phyloP scores from a whole-genome alignment of 257 asterid species.

The Scutellaria minor region DNA sequence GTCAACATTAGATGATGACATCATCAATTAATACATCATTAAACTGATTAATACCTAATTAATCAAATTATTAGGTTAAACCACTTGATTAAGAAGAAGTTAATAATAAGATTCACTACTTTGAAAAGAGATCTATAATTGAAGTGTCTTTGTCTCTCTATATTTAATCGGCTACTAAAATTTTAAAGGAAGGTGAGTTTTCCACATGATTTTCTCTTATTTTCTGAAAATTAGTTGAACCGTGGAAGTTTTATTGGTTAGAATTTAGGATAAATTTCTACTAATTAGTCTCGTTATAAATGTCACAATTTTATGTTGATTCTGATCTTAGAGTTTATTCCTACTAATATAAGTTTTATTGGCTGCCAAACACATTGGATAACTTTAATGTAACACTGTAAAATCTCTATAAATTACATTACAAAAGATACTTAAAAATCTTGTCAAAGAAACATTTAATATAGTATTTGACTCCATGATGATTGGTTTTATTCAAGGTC shows the following conservation, averaged over 20 bases:
- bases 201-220: not conserved
- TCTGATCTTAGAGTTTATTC: no score
- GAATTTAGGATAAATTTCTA: not conserved
- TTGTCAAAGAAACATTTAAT: no score
- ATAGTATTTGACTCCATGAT: no score
- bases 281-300: not conserved
- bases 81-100: not conserved
- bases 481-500: not conserved
- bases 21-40: not conserved
- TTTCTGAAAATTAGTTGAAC: conserved; percentile 16
- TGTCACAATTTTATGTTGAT: not conserved
- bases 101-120: conserved; percentile 10
- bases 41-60: not conserved
- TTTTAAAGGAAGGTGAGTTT: not conserved
- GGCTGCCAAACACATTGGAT: no score
- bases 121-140: not conserved
- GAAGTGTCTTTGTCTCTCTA: conserved; percentile 5
- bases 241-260: not conserved
- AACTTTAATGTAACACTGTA: no score
- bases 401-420: no score
- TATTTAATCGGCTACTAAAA: no score
- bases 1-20: not conserved
- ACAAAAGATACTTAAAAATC: no score
- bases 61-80: not conserved
- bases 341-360: no score